These are phyloP conservation scores for Psilocybe subaeruginosa DNA, from an alignment of 768 basidiomycete species.

Conservation along the genomic window DNA sequence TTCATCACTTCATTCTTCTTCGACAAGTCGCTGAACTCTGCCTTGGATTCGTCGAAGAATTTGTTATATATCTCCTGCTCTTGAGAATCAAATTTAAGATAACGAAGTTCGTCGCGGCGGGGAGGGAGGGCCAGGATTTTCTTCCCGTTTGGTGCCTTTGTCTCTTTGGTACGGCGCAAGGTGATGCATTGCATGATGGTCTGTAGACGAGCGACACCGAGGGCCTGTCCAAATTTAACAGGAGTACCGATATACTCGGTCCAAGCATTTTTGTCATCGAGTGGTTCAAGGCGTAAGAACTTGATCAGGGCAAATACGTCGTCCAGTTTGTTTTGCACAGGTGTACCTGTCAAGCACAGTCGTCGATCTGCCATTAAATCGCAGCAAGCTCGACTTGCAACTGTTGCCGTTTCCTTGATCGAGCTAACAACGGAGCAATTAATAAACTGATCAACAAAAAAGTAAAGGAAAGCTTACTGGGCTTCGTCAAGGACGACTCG, in stretches of 20 bases:
- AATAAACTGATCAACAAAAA: constrained; percentile 20
- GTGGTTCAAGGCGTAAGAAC: constrained; percentile 88
- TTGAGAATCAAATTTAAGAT: constrained; percentile 79
- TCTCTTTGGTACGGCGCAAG: constrained; percentile 94
- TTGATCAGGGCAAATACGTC: constrained; percentile 97
- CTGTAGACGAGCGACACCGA: constrained; percentile 93
- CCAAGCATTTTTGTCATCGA: constrained; percentile 94
- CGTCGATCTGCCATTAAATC: constrained; percentile 93
- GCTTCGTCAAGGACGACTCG: constrained; percentile 92
- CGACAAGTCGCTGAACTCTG: constrained; percentile 86
- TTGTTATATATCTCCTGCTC: constrained; percentile 88
- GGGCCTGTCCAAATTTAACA: constrained; percentile 87
- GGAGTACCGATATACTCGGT: constrained; percentile 91
- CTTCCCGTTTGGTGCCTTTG: constrained; percentile 77
- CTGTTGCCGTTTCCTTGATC: constrained; percentile 95
- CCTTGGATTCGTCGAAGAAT: constrained; percentile 89
- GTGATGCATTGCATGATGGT: constrained; percentile 98
- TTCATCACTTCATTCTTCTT: constrained; percentile 94
- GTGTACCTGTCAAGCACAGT: constrained; percentile 95
- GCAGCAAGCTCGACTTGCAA: constrained; percentile 93
- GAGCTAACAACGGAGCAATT: constrained; percentile 51
- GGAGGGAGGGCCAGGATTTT: constrained; percentile 88
- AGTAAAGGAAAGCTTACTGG: constrained; percentile 59
- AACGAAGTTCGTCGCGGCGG: constrained; percentile 85
- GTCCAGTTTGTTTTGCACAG: constrained; percentile 98